These are phyloP conservation scores for Salix caprea DNA, from an alignment of 345 rosid genomes.

Conservation along the genomic window DNA sequence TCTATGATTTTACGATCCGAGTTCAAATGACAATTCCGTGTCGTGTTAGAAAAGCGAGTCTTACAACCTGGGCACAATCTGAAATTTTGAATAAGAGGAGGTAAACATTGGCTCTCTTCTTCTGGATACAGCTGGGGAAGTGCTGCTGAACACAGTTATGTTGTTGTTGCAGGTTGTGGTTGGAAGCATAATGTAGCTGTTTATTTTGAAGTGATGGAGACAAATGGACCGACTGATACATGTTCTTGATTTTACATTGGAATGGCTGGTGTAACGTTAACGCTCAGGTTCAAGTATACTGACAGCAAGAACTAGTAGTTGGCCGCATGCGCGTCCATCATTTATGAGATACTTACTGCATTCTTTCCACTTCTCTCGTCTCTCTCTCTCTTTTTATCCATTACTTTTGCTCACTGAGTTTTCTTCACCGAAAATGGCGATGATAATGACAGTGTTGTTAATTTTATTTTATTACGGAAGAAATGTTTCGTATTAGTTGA, in stretches of 20 bases:
- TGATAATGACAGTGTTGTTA: too few relatives aligned
- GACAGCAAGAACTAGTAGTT: not conserved
- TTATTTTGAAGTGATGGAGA: not conserved
- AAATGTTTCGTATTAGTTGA: too few relatives aligned
- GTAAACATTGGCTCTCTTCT: not conserved
- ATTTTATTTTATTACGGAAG: too few relatives aligned
- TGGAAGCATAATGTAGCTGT: too few relatives aligned
- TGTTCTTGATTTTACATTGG: not conserved
- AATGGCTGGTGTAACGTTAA: not conserved
- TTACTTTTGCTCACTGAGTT: not conserved
- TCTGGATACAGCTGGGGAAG: not conserved
- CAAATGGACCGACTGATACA: not conserved
- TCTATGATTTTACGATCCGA: too few relatives aligned
- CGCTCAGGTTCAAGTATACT: not conserved
- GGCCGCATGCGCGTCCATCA: not conserved
- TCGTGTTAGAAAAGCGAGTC: too few relatives aligned
- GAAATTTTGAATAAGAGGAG: not conserved
- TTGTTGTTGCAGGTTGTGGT: not conserved
- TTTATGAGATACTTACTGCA: not conserved
- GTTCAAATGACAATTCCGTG: too few relatives aligned
- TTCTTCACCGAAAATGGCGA: not conserved
- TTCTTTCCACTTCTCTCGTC: not conserved
- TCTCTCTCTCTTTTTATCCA: not conserved
- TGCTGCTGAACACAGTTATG: not conserved
- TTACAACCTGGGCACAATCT: too few relatives aligned